Conservation (phyloP, 2,329 filamentous ascomycete genomes). For the Cryphonectria carpinicola region DNA sequence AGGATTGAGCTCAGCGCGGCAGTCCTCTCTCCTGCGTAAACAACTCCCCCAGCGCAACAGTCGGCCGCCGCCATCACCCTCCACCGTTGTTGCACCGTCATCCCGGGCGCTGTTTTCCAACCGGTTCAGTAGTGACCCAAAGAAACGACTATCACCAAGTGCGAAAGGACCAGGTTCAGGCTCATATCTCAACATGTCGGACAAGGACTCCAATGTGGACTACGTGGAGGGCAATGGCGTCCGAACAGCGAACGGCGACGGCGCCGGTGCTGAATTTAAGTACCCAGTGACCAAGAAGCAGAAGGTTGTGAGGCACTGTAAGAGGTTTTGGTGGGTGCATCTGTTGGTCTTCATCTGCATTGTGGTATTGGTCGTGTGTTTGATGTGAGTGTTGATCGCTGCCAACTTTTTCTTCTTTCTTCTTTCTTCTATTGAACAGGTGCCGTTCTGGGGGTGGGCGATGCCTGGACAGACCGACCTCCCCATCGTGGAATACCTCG, state of each 20-base stretch:
- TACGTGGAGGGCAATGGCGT: slow-evolving; percentile 8
- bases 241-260: not conserved
- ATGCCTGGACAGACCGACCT: not conserved
- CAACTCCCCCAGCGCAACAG: not conserved
- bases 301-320: slow-evolving; percentile 51
- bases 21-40: not conserved
- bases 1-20: slow-evolving; percentile 1
- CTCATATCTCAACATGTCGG: slow-evolving; percentile 22
- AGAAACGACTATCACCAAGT: not conserved
- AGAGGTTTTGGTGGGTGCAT: slow-evolving; percentile 65
- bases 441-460: not conserved
- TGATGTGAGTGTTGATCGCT: slow-evolving; percentile 56
- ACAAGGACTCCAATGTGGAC: slow-evolving; percentile 18
- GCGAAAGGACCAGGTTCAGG: slow-evolving; percentile 4
- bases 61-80: not conserved
- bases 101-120: slow-evolving; percentile 9
- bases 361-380: slow-evolving; percentile 58
- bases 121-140: not conserved
- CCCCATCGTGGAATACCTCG: not conserved
- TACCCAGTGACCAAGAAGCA: slow-evolving; percentile 15
- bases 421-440: too few species aligned
- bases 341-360: slow-evolving; percentile 55
- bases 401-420: not conserved
- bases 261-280: not conserved
- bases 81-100: slow-evolving; percentile 13